Base-by-base conservation (phyloP, 352 stramenopile species). In the Pythium phragmitis region DNA sequence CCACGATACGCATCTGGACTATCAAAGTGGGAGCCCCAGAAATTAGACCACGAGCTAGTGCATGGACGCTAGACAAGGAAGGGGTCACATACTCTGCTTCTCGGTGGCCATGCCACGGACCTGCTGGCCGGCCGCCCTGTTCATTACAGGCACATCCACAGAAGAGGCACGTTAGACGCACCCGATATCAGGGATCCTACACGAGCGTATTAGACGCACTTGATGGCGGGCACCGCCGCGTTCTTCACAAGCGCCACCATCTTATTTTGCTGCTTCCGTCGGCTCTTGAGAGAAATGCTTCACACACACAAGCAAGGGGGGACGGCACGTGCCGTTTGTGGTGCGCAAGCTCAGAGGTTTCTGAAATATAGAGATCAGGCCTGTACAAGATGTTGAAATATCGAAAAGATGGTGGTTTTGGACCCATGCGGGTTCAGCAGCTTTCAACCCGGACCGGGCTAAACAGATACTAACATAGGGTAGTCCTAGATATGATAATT, bases 81-180 rank as follows among this genome's bases (percentile, higher is more conserved):
- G 34, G 21, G 14, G 34, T 28, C 52, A 39, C 88, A 80, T 82
- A 96, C 87, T 97, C 80, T 99, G 96, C 87, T 99, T 99, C 75
- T 99, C 96, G 55, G 96, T 99, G 63, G 96, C 96, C 96, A 99
- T 99, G 70, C 96, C 94, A 89, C 96, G 94, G 49, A 81, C 74
- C 65, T 91, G 82, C 65, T 89, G 79, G 67, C 83, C 81, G 54
- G 72, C 80, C 46, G 71, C 76, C 76, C 86, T 94, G 57, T 41
- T 47, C 26, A 50, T 47, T 33, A 7, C n/a, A 30, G n/a, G 64
- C 23, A 66, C 21, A 60, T 47, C 12, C 4, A 48, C 11, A 42
- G 33, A 54, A n/a, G 1, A 7, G 17, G 13, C 7, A 50, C 21
- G 28, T 26, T 37, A 65, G 59, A 52, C 26, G 37, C 19, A 23